These are phyloP conservation scores for Phytophthora ohioensis DNA, from an alignment of 352 stramenopile species.

Conservation along the genomic window DNA sequence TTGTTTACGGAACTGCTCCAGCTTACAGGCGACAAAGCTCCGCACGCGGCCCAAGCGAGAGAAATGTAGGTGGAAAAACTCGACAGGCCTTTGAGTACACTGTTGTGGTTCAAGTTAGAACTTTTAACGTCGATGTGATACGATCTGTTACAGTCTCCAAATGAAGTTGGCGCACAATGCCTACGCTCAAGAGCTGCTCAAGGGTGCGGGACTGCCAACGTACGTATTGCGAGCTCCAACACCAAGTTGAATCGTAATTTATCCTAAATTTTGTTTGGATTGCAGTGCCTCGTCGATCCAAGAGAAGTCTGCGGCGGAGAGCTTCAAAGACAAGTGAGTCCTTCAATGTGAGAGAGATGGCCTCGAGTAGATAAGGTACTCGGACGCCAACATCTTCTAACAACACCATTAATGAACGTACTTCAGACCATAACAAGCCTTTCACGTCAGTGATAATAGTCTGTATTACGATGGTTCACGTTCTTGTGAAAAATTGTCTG, in stretches of 20 bases:
- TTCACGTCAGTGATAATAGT: too few relatives aligned
- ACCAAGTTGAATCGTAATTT: too few relatives aligned
- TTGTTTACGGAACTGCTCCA: constrained; percentile 32
- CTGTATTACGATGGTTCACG: constrained; percentile 7
- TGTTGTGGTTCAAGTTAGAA: too few relatives aligned
- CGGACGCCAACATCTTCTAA: background rate
- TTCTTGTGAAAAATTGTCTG: constrained; percentile 18
- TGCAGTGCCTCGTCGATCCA: background rate
- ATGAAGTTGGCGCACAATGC: constrained; percentile 30
- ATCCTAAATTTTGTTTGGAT: too few relatives aligned
- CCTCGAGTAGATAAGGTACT: too few relatives aligned
- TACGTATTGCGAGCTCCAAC: constrained; percentile 3
- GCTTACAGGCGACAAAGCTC: constrained; percentile 28
- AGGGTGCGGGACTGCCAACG: constrained; percentile 11
- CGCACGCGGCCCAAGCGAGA: constrained; percentile 31
- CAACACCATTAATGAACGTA: background rate
- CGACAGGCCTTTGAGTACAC: too few relatives aligned
- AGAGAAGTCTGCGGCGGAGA: background rate
- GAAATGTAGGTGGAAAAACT: constrained; percentile 25
- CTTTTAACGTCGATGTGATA: background rate
- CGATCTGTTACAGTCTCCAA: constrained; percentile 23
- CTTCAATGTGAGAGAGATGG: background rate
- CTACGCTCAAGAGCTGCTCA: constrained; percentile 35
- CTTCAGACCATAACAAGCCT: too few relatives aligned
- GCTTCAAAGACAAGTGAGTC: constrained; percentile 13